Evolutionary conservation across 129 eudicot species (phyloP), one percentile per base, ranked within the genome.

Genomic region (Deinandra increscens): DNA sequence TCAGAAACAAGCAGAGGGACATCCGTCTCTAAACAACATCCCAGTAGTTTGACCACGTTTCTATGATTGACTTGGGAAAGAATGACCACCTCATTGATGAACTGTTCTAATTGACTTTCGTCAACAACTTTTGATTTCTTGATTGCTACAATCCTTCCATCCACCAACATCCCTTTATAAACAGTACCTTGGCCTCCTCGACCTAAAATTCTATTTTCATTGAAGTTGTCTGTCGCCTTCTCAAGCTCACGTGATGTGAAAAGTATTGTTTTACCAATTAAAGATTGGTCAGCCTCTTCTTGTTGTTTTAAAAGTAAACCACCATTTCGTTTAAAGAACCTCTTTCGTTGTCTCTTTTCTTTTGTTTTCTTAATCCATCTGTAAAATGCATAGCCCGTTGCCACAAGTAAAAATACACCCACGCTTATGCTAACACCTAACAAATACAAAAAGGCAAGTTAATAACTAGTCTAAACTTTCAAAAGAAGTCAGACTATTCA

Each of bases 151-250:
- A 73, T 60, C 9, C 60, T 79, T 17, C 75, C 78, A 79, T 79
- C 75, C 0, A 22, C 13, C n/a, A 68, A 33, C 79, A 79, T 79
- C 3, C 75, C 82, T 46, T 78, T 72, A 49, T 72, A 78, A 0
- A 78, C 56, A 2, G 82, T 78, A 37, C 78, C 82, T 67, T 79
- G 83, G 3, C 79, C 79, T 45, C 83, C 83, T 49, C 60, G 53
- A 12, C 83, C 83, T 0, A 79, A 46, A 64, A 79, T 67, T 29
- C 67, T 48, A 1, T 79, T 73, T 5, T 66, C 60, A 10, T 73
- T 72, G 29, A 73, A 79, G 33, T 79, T 8, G 46, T 79, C 72
- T 0, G 76, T 79, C 0, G 83, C 83, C 42, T 68, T 79, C 13
- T 38, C 76, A 14, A 73, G 15, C 75, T 79, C 68, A 18, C 19